These are phyloP conservation scores for Pelargonium fulgidum DNA, from an alignment of 441 rosid species.

Conservation along the genomic window DNA sequence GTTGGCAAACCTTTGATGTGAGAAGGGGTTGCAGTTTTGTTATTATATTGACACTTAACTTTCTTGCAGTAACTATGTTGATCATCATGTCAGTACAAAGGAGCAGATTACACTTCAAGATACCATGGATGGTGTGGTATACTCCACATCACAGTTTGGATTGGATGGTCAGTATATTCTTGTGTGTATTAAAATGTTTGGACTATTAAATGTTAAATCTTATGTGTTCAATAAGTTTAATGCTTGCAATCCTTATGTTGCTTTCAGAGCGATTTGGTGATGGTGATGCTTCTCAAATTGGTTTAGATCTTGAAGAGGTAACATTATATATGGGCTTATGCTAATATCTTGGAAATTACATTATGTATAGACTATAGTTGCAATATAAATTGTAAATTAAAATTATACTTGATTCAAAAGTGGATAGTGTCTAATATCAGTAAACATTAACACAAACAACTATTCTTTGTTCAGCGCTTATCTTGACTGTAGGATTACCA, in stretches of 20 bases:
- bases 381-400: not conserved
- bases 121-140: constrained; percentile 90
- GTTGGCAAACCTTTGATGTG: not conserved
- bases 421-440: not conserved
- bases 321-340: constrained; percentile 12
- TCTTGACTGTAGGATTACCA: not conserved
- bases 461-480: not conserved
- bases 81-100: constrained; percentile 90
- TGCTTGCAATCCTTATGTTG: constrained; percentile 16
- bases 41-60: constrained; percentile 19
- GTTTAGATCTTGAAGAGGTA: constrained; percentile 96
- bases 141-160: constrained; percentile 91
- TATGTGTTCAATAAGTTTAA: constrained; percentile 18
- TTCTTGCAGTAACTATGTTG: constrained; percentile 76
- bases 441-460: not conserved
- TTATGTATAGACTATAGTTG: not conserved
- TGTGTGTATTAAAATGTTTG: constrained; percentile 18
- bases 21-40: constrained; percentile 6
- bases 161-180: constrained; percentile 74
- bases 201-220: constrained; percentile 6
- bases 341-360: not conserved
- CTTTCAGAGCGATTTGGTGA: constrained; percentile 95
- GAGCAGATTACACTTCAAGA: constrained; percentile 99
- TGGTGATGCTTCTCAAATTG: constrained; percentile 88
- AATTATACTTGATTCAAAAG: not conserved